A percentile compares a stretch with the other conserved stretches of the same genome.
Evolutionary conservation across 768 basidiomycete species (phyloP).

Genomic region (Lactarius deliciosus): DNA sequence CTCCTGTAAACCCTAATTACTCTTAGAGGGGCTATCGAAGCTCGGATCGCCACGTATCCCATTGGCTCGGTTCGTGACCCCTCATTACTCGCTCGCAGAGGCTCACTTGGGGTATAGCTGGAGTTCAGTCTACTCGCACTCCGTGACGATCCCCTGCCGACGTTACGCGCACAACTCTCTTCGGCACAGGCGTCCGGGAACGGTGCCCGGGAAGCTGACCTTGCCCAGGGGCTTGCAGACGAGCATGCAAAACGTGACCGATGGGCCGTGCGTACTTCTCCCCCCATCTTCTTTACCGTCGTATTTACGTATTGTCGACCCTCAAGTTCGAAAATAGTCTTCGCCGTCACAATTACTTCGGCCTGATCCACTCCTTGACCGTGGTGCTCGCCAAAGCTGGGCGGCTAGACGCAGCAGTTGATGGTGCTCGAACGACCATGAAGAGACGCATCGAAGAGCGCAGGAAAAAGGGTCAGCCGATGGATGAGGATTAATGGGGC

Average conservation of each 20-base stretch:
- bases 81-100: not conserved
- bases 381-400: slow-evolving; percentile 71
- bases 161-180: slow-evolving; percentile 59
- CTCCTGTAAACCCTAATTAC: slow-evolving; percentile 29
- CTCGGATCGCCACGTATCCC: slow-evolving; percentile 88
- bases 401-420: slow-evolving; percentile 52
- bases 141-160: slow-evolving; percentile 75
- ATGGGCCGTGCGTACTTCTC: slow-evolving; percentile 68
- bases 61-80: slow-evolving; percentile 68
- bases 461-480: slow-evolving; percentile 42
- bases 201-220: slow-evolving; percentile 44
- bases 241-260: slow-evolving; percentile 75
- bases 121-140: slow-evolving; percentile 92
- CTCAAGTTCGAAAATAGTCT: slow-evolving; percentile 83
- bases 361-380: slow-evolving; percentile 74
- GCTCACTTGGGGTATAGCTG: slow-evolving; percentile 46
- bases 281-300: not conserved
- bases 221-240: slow-evolving; percentile 55
- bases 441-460: slow-evolving; percentile 44
- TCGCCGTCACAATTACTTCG: slow-evolving; percentile 83
- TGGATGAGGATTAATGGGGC: slow-evolving; percentile 42
- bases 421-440: slow-evolving; percentile 45
- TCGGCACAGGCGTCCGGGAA: slow-evolving; percentile 43
- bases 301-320: slow-evolving; percentile 20
- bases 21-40: slow-evolving; percentile 76